phyloP scores from a whole-genome alignment of 345 rosid species.

The Corymbia maculata region DNA sequence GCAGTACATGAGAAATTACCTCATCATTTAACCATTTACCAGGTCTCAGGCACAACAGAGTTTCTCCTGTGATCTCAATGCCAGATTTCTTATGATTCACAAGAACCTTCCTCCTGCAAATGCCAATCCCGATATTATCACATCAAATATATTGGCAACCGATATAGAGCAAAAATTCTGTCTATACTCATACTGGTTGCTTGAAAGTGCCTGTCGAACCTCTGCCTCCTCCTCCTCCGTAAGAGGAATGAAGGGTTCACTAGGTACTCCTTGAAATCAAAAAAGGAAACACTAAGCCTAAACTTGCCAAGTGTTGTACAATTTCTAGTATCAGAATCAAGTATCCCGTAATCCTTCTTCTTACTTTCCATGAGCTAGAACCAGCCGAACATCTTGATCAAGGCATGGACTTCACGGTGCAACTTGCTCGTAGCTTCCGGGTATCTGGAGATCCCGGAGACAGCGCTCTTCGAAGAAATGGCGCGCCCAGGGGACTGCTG shows the following conservation, averaged over 20 bases:
- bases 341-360: neutral
- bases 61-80: constrained; percentile 65
- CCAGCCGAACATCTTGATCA: constrained; percentile 46
- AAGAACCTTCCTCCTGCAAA: constrained; percentile 48
- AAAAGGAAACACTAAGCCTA: neutral
- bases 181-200: constrained; percentile 31
- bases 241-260: constrained; percentile 62
- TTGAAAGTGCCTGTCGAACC: constrained; percentile 43
- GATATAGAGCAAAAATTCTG: neutral
- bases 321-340: neutral
- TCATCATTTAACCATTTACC: constrained; percentile 92
- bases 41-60: constrained; percentile 67
- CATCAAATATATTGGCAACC: neutral
- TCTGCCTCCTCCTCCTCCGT: constrained; percentile 59
- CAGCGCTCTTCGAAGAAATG: constrained; percentile 22
- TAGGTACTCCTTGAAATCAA: constrained; percentile 40
- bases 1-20: constrained; percentile 25
- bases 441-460: constrained; percentile 54
- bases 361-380: neutral
- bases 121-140: neutral
- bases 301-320: neutral
- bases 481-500: constrained; percentile 11
- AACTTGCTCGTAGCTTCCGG: constrained; percentile 48
- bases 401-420: constrained; percentile 66
- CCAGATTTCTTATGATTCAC: constrained; percentile 49